phyloP scores from a whole-genome alignment of 2,329 filamentous ascomycete species.

The Epichloe sylvatica region DNA sequence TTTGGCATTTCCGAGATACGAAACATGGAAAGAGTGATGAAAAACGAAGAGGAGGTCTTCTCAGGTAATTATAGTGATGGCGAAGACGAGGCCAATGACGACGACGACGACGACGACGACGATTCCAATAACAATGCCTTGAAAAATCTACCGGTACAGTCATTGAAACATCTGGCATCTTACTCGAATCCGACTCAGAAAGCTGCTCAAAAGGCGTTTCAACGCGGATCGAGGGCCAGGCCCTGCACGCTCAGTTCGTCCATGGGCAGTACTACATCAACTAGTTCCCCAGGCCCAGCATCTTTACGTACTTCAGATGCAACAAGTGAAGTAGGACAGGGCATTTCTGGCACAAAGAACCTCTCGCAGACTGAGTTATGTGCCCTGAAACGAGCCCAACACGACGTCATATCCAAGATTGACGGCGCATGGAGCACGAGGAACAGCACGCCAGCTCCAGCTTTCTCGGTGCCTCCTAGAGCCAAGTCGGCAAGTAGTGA shows the following conservation, averaged over 20 bases:
- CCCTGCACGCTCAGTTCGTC: slow-evolving; percentile 4
- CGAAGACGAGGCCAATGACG: slow-evolving; percentile 11
- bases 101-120: slow-evolving; percentile 13
- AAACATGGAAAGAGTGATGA: slow-evolving; percentile 8
- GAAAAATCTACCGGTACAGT: slow-evolving; percentile 30
- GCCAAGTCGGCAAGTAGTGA: slow-evolving; percentile 1
- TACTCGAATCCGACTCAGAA: slow-evolving; percentile 42
- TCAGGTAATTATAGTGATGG: slow-evolving; percentile 8
- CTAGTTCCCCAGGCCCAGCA: background rate
- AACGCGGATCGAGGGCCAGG: slow-evolving; percentile 16
- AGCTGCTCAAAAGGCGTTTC: slow-evolving; percentile 33
- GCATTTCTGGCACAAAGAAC: background rate
- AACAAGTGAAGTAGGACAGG: background rate
- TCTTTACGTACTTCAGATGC: background rate
- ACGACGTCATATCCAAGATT: slow-evolving; percentile 2
- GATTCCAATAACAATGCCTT: slow-evolving; percentile 18
- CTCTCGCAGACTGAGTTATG: background rate
- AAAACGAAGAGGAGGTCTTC: slow-evolving; percentile 10
- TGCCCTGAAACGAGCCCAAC: background rate
- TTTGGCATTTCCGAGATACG: slow-evolving; percentile 4
- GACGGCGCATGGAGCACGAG: slow-evolving; percentile 1
- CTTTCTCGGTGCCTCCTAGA: background rate
- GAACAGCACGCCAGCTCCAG: background rate
- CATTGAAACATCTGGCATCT: slow-evolving; percentile 38
- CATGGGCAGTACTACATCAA: background rate